Evolutionary conservation across 192 early-diverging fungal species (phyloP).

Genomic region (Podila minutissima): DNA sequence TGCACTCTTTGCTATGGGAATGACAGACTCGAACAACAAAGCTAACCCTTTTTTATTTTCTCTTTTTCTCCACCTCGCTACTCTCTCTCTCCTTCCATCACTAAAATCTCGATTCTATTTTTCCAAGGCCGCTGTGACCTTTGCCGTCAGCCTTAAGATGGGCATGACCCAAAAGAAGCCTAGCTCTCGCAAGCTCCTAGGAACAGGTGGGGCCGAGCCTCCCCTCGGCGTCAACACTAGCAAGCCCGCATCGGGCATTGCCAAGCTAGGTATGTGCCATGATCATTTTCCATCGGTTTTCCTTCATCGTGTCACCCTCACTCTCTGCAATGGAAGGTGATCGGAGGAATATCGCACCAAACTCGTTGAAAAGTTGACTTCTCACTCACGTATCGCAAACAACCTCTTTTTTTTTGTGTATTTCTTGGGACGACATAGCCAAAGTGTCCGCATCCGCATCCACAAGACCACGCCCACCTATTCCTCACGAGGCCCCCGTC

Average conservation of each 20-base stretch:
- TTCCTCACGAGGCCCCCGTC: constrained; percentile 24
- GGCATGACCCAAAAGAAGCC: constrained; percentile 37
- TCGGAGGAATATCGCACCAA: too few species aligned
- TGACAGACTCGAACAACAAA: too few species aligned
- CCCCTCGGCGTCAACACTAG: too few species aligned
- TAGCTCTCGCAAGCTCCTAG: constrained; percentile 4
- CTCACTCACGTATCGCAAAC: neutral
- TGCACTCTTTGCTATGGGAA: too few species aligned
- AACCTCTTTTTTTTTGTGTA: neutral
- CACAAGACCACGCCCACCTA: constrained; percentile 14
- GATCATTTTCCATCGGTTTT: too few species aligned
- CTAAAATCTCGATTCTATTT: too few species aligned
- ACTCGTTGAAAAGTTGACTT: too few species aligned
- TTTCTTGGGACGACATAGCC: neutral
- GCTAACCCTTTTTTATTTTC: constrained; percentile 1
- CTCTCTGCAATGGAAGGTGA: too few species aligned
- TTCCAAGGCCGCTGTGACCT: constrained; percentile 23
- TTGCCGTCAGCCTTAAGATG: constrained; percentile 36
- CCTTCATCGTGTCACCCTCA: too few species aligned
- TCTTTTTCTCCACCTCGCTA: neutral
- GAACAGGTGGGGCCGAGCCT: neutral
- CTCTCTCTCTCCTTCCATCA: neutral
- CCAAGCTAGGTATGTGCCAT: too few species aligned
- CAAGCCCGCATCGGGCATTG: too few species aligned
- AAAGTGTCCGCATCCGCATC: constrained; percentile 31